Conservation (phyloP, 1,139 yeast species). For the Debaryomyces sp. region DNA sequence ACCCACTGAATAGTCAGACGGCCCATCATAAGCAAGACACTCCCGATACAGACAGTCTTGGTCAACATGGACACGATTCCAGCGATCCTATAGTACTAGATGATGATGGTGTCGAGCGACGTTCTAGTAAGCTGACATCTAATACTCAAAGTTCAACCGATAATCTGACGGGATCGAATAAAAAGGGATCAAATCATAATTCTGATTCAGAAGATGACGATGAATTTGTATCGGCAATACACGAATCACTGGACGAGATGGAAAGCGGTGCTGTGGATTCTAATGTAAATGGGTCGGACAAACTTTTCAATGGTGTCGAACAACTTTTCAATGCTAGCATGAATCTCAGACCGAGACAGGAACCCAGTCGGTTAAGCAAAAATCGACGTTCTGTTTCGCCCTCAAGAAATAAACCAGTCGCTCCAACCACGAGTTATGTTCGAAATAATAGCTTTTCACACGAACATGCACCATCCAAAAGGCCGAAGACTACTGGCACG, state of each 20-base stretch:
- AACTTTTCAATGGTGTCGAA: conserved; percentile 15
- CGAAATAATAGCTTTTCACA: conserved; percentile 9
- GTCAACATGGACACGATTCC: conserved; percentile 17
- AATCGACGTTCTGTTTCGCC: conserved; percentile 19
- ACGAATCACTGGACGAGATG: conserved; percentile 1
- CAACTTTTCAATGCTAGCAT: conserved; percentile 16
- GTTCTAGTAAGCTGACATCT: not conserved
- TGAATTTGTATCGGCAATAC: conserved; percentile 8
- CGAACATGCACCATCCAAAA: conserved; percentile 9
- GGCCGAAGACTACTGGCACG: conserved; percentile 9
- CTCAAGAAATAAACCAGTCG: conserved; percentile 11
- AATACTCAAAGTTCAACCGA: not conserved
- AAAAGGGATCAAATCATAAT: not conserved
- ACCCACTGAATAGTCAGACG: conserved; percentile 6
- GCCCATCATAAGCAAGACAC: not conserved
- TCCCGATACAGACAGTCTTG: conserved; percentile 1
- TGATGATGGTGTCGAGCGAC: conserved; percentile 17
- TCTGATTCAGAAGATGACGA: conserved; percentile 9
- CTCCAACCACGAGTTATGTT: conserved; percentile 9
- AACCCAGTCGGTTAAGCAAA: conserved; percentile 8
- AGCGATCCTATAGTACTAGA: conserved; percentile 30
- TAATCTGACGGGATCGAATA: conserved; percentile 1
- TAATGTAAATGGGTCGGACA: conserved; percentile 14
- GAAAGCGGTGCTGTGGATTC: conserved; percentile 1
- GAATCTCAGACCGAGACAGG: conserved; percentile 17